Evolutionary conservation across 345 rosid genomes (phyloP), one percentile per base, ranked within the genome.

Genomic region (Dipteronia sinensis): DNA sequence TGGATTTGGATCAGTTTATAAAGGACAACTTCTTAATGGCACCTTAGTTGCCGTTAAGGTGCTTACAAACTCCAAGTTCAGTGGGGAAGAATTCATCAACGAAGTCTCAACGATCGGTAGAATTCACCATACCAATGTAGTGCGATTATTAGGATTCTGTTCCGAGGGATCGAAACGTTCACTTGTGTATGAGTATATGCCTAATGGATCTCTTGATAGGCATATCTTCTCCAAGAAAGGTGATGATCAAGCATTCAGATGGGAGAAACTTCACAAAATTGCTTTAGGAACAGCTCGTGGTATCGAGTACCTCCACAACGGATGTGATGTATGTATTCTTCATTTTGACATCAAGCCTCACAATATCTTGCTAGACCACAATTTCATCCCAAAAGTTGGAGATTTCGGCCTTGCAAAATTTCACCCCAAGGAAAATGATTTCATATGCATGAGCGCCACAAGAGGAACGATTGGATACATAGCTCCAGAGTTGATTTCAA

Each of bases 271-370:
- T 63, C 64, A 20, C 2, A 20, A 70, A 15, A 82, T 78, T 53
- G 76, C 81, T 70, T 42, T 82, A 20, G 84, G 79, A 38, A 74
- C 58, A 3, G 84, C 81, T 70, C 63, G 47, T 40, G 85, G 82
- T 67, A 67, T 82, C 10, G 72, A 82, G 66, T 74, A 79, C 66
- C 55, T 82, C 5, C 85, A 82, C 25, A 67, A 4, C 16, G 80
- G 85, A 20, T 82, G 74, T 69, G 71, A 73, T 38, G 75, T 75
- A 74, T 70, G 80, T 63, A 71, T 82, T 78, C 66, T 82, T 27
- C 85, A 82, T 79, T 79, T 72, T 9, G 82, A 82, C 47, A 82
- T 82, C 27, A 82, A 79, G 75, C 82, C 82, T 29, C 85, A 76
- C 15, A 82, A 82, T 79, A 78, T 82, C 20, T 25, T 82, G 53